Evolutionary conservation across 139 green algal species (phyloP).

Genomic region (Deuterostichococcus epilithicus): DNA sequence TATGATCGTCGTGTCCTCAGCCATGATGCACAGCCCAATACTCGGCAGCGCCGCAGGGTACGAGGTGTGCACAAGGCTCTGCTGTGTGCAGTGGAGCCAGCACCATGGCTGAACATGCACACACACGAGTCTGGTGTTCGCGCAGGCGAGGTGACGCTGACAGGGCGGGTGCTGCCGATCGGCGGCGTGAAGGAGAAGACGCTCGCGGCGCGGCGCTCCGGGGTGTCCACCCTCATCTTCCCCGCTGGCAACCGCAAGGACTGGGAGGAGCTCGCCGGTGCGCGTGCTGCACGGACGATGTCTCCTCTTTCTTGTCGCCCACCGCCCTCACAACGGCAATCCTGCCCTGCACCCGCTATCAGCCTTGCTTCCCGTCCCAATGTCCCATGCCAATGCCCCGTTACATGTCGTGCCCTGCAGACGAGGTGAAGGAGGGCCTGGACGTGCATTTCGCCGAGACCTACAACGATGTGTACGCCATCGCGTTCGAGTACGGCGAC

Average conservation of each 20-base stretch:
- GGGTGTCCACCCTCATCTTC: constrained; percentile 70
- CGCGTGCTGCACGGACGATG: background rate
- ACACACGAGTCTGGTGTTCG: no score
- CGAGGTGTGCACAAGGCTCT: no score
- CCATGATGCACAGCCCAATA: no score
- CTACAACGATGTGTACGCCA: constrained; percentile 82
- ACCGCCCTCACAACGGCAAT: background rate
- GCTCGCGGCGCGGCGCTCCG: constrained; percentile 74
- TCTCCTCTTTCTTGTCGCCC: background rate
- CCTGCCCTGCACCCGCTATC: background rate
- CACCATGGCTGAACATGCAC: no score
- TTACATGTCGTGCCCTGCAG: constrained; percentile 9
- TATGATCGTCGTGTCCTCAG: no score
- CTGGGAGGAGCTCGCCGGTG: constrained; percentile 83
- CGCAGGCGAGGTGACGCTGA: constrained; percentile 90
- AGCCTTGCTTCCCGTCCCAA: background rate
- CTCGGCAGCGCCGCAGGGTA: no score
- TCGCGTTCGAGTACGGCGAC: constrained; percentile 56
- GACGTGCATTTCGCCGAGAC: constrained; percentile 77
- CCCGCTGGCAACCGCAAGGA: constrained; percentile 87
- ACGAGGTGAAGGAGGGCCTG: constrained; percentile 81
- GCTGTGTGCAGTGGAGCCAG: no score
- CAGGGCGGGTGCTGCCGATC: constrained; percentile 88
- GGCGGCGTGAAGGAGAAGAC: constrained; percentile 94
- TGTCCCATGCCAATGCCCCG: background rate